Conservation (phyloP, 2,329 filamentous ascomycete species). For the Aotearoamyces nothofagi region DNA sequence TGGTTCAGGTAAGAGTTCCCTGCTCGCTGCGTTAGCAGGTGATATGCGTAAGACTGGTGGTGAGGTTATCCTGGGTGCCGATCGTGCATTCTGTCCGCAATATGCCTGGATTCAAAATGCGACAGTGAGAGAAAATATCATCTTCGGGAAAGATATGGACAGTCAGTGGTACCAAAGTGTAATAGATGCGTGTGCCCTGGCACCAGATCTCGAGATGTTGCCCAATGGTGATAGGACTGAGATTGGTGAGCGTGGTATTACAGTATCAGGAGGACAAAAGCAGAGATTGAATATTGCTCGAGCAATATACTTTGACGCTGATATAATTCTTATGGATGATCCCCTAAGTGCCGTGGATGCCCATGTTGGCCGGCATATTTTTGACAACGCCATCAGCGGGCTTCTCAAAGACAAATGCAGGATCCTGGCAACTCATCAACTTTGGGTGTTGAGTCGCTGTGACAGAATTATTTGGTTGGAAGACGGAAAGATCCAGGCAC, state of each 20-base stretch:
- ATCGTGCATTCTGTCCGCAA: constrained; percentile 82
- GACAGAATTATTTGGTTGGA: constrained; percentile 93
- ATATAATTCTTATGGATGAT: constrained; percentile 55
- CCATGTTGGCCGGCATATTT: constrained; percentile 61
- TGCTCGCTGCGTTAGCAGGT: constrained; percentile 78
- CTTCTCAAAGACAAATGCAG: constrained; percentile 79
- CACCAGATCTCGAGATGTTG: constrained; percentile 83
- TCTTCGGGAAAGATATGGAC: constrained; percentile 71
- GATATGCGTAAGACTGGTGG: constrained; percentile 82
- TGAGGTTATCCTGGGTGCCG: constrained; percentile 59
- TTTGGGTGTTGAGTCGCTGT: constrained; percentile 81
- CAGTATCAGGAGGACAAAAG: constrained; percentile 88
- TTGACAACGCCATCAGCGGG: constrained; percentile 87
- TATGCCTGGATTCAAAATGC: constrained; percentile 97
- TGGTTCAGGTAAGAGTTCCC: constrained; percentile 77
- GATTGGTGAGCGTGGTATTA: constrained; percentile 91
- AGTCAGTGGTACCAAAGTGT: constrained; percentile 55
- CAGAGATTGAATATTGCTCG: constrained; percentile 89
- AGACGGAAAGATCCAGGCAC: constrained; percentile 63
- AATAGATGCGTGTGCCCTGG: constrained; percentile 59
- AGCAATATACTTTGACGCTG: constrained; percentile 54
- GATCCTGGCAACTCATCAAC: constrained; percentile 84
- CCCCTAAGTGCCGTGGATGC: constrained; percentile 55
- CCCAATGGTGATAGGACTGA: constrained; percentile 79
- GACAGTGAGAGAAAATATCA: constrained; percentile 73